These are phyloP conservation scores for Mrakia frigida DNA, from an alignment of 768 basidiomycete species.

Conservation along the genomic window DNA sequence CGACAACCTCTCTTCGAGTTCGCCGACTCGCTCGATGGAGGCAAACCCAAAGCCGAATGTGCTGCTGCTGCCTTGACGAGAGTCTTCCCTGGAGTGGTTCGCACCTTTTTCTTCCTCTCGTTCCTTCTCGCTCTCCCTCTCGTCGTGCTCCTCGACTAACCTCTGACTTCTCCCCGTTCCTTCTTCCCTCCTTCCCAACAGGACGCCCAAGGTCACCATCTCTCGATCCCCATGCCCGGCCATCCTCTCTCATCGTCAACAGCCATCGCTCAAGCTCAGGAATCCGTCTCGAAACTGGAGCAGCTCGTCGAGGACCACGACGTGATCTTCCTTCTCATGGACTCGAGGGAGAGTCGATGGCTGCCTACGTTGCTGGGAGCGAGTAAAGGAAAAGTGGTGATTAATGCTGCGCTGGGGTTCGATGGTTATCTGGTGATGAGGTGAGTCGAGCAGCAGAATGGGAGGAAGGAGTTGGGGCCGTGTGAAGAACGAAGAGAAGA, in stretches of 20 bases:
- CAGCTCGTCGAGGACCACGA: conserved; percentile 78
- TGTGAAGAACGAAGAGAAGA: not conserved
- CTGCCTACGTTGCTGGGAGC: conserved; percentile 83
- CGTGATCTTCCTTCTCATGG: conserved; percentile 89
- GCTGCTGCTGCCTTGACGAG: conserved; percentile 78
- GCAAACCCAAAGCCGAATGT: conserved; percentile 86
- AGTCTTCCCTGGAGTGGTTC: conserved; percentile 87
- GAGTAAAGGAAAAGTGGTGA: conserved; percentile 82
- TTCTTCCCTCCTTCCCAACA: conserved; percentile 41
- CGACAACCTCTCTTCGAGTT: conserved; percentile 95
- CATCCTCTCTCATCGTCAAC: conserved; percentile 67
- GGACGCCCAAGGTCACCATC: conserved; percentile 72
- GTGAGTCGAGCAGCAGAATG: conserved; percentile 58
- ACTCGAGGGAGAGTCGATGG: conserved; percentile 96
- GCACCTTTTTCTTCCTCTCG: no score
- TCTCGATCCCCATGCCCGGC: conserved; percentile 95
- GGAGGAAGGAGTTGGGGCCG: not conserved
- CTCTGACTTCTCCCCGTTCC: not conserved
- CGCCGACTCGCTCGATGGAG: conserved; percentile 84
- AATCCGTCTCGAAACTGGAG: conserved; percentile 70
- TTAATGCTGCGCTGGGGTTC: conserved; percentile 92
- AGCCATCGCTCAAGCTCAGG: conserved; percentile 54
- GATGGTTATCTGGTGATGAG: conserved; percentile 96
- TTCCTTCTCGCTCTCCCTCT: not conserved
- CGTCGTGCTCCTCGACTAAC: not conserved